Evolutionary conservation across 208 protist species (phyloP).

Genomic region (Porcisia hertigi): DNA sequence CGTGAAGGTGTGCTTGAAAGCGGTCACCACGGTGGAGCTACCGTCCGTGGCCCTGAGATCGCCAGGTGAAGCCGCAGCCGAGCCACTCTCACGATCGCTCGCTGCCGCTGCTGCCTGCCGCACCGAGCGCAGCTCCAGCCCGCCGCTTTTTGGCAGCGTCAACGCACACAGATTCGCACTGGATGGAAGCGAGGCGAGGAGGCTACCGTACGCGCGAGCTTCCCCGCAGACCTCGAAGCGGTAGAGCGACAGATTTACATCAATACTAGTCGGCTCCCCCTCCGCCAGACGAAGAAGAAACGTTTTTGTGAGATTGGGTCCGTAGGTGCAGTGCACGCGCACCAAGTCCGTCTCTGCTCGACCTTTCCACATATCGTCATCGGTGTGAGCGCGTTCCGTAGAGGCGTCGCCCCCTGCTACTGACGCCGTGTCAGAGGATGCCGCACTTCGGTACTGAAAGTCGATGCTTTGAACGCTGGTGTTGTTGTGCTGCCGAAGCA

Average conservation of each 20-base stretch:
- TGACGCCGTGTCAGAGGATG: not conserved
- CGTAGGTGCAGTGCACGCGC: conserved; percentile 38
- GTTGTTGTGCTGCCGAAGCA: conserved; percentile 43
- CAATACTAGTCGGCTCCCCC: conserved; percentile 31
- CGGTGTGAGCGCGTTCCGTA: not conserved
- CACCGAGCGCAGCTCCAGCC: conserved; percentile 48
- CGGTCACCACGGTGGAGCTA: conserved; percentile 29
- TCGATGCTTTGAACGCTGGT: conserved; percentile 26
- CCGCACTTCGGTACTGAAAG: conserved; percentile 4
- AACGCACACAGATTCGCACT: conserved; percentile 36
- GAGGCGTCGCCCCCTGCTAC: not conserved
- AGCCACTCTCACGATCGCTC: conserved; percentile 1
- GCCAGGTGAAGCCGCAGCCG: conserved; percentile 4
- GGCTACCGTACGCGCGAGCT: conserved; percentile 33
- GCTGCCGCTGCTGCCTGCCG: conserved; percentile 10
- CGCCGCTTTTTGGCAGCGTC: conserved; percentile 27
- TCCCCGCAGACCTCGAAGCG: conserved; percentile 52
- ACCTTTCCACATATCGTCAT: not conserved
- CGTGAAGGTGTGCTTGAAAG: conserved; percentile 21
- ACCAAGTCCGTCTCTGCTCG: conserved; percentile 34
- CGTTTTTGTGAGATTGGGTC: conserved; percentile 38
- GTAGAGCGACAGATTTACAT: conserved; percentile 23
- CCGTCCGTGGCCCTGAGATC: conserved; percentile 6
- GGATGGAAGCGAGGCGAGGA: conserved; percentile 45
- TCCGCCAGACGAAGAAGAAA: conserved; percentile 48